Base-by-base conservation (phyloP, 306 rosid genomes). In the Sindora glabra region DNA sequence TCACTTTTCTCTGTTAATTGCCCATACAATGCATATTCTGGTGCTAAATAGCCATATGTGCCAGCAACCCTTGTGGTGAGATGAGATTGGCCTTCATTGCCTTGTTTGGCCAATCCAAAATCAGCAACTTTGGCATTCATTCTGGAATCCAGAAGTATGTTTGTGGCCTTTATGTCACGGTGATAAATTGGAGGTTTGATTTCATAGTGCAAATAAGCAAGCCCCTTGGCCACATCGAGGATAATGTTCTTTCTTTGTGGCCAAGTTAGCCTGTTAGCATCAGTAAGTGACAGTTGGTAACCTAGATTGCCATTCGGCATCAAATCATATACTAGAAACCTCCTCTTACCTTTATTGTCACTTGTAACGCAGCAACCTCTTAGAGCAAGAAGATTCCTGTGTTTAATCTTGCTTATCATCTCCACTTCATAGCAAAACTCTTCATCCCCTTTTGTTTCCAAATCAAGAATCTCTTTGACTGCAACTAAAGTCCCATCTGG, bases 21-120 rank as follows among this genome's bases (percentile, higher is more conserved):
- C 3, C 95, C 97, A 44, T 86, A 89, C 0, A 86, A 74, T 11
- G 92, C 97, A 57, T 86, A 89, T 50, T 86, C 95, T 0, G 97
- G 95, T 9, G 97, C 97, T 19, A 86, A 38, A 45, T 89, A 90
- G 22, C 97, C 94, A 8, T 78, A 81, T 2, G 95, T 90, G 21
- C 97, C 97, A 0, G 88, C 95, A 17, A 86, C 90, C 48, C 94
- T 80, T 5, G 97, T 90, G 15, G 88, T 84, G 11, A 90, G 64
- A 65, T 90, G 95, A 69, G 88, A 79, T 16, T 86, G 80, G 0
- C 79, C 83, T 5, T 80, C 95, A 52, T 8, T 69, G 4, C 83
- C 86, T 33, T 90, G 86, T 48, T 78, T 86, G 0, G 94, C 95
- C 34, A 90, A 68, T 3, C 89, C 87, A 39, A 89, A 86, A 65